Evolutionary conservation across 306 rosid species (phyloP).

Genomic region (Cicer yamashitae): DNA sequence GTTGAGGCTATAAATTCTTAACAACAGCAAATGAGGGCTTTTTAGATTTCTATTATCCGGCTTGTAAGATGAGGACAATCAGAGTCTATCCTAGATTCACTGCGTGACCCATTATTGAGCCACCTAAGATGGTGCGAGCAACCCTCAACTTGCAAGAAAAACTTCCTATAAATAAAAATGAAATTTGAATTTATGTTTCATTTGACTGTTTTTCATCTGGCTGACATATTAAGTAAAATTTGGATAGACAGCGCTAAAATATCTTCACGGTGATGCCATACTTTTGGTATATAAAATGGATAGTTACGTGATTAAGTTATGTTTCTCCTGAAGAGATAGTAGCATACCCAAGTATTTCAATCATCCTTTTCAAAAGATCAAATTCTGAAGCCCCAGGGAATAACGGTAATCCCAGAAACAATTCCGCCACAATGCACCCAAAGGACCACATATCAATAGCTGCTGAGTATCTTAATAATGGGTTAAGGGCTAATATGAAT

Average conservation of each 20-base stretch:
- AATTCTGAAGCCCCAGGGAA: conserved; percentile 99
- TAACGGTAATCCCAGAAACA: conserved; percentile 94
- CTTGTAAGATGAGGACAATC: not conserved
- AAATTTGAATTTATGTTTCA: conserved; percentile 27
- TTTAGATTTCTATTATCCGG: not conserved
- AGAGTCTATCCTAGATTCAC: not conserved
- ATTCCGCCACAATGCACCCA: conserved; percentile 99
- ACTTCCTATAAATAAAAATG: conserved; percentile 28
- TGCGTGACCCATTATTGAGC: not conserved
- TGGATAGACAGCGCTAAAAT: conserved; percentile 17
- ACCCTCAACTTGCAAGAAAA: conserved; percentile 15
- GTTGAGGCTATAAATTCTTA: conserved; percentile 1
- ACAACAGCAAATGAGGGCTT: not conserved
- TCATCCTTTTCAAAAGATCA: conserved; percentile 91
- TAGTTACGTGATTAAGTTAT: conserved; percentile 15
- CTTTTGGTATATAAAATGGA: conserved; percentile 33
- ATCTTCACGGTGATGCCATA: conserved; percentile 27
- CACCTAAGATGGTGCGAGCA: not conserved
- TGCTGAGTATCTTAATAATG: conserved; percentile 80
- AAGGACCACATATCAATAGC: conserved; percentile 99
- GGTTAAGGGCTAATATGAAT: conserved; percentile 58
- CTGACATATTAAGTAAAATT: conserved; percentile 23
- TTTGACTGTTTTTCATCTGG: conserved; percentile 30
- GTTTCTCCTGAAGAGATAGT: conserved; percentile 35
- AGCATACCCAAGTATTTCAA: conserved; percentile 93